These are phyloP conservation scores for Xanthoceras sorbifolium DNA, from an alignment of 345 rosid genomes.

Conservation along the genomic window DNA sequence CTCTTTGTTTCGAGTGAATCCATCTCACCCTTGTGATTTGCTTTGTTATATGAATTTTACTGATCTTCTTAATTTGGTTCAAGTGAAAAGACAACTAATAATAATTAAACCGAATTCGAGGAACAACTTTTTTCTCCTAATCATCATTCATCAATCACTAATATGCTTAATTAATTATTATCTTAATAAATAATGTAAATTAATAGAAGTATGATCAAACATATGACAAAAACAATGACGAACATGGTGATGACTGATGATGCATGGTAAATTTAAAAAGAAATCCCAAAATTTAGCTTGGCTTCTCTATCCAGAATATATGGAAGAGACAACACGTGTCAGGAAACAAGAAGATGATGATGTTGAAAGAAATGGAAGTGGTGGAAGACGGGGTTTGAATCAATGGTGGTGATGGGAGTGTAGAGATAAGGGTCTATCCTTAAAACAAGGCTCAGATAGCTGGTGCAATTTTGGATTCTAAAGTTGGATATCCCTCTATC, in stretches of 20 bases:
- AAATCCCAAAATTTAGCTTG: neutral
- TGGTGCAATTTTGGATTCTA: neutral
- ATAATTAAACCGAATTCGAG: too few species aligned
- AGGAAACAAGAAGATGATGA: neutral
- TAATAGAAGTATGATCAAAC: too few species aligned
- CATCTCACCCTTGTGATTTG: neutral
- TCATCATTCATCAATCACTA: too few species aligned
- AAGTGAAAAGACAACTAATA: neutral
- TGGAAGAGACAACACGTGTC: slow-evolving; percentile 19
- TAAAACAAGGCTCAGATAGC: slow-evolving; percentile 37
- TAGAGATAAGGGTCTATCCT: slow-evolving; percentile 51
- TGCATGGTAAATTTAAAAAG: neutral
- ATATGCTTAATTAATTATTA: too few species aligned
- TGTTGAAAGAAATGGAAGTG: slow-evolving; percentile 2
- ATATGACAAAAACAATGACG: too few species aligned
- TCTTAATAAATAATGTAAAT: too few species aligned
- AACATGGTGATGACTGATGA: neutral
- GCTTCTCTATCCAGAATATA: neutral
- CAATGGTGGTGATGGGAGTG: slow-evolving; percentile 30
- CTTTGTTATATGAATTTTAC: neutral
- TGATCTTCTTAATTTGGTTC: neutral
- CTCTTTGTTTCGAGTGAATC: neutral
- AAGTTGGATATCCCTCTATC: neutral
- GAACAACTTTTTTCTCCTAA: too few species aligned
- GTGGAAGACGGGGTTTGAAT: slow-evolving; percentile 1